A percentile compares a stretch with the other conserved stretches of the same genome.
These are phyloP conservation scores for Populus hybrid DNA, from an alignment of 441 rosid genomes.

Conservation along the genomic window DNA sequence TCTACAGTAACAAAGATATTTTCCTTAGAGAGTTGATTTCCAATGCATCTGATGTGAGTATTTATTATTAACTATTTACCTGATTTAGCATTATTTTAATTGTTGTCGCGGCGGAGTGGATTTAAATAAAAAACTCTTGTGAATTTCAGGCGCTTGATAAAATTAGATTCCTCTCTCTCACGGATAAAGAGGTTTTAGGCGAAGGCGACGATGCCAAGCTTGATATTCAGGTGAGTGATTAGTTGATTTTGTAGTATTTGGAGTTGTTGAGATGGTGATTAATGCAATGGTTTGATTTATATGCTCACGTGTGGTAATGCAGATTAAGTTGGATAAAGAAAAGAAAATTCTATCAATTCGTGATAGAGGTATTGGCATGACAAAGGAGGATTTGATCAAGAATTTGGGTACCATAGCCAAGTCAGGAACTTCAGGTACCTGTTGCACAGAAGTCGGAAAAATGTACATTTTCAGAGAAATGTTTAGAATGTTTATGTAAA, in stretches of 20 bases:
- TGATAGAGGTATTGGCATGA: constrained; percentile 96
- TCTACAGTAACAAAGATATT: constrained; percentile 93
- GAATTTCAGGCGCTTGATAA: constrained; percentile 77
- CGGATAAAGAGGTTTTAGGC: constrained; percentile 88
- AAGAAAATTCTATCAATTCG: constrained; percentile 81
- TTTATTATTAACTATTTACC: not conserved
- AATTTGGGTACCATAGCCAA: constrained; percentile 96
- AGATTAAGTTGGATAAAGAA: constrained; percentile 89
- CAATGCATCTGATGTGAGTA: constrained; percentile 91
- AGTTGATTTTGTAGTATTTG: not conserved
- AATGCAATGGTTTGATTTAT: not conserved
- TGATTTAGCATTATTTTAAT: not conserved
- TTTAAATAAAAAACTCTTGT: not conserved
- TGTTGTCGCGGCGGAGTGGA: not conserved
- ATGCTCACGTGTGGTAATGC: constrained; percentile 15
- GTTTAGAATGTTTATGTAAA: not conserved
- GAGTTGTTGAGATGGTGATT: not conserved
- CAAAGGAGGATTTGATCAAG: constrained; percentile 90
- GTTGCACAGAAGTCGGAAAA: not conserved
- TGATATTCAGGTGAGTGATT: constrained; percentile 73
- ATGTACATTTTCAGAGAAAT: not conserved
- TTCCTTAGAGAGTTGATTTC: constrained; percentile 96
- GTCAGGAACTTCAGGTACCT: constrained; percentile 92
- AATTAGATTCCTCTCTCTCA: constrained; percentile 87
- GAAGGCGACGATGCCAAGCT: constrained; percentile 95